Conservation (phyloP, 345 rosid genomes). For the Populus nigra region DNA sequence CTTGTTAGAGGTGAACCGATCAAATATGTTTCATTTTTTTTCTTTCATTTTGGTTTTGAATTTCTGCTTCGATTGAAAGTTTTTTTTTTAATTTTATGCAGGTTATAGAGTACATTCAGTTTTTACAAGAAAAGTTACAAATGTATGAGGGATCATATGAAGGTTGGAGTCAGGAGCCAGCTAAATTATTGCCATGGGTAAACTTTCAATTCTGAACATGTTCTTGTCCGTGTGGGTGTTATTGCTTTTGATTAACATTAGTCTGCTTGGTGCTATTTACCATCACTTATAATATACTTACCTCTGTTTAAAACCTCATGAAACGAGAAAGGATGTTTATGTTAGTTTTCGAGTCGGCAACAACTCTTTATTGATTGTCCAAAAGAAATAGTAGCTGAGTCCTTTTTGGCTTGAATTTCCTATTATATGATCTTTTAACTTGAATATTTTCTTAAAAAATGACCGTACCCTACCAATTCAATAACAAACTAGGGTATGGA, state of each 20-base stretch:
- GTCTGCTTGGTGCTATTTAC: not conserved
- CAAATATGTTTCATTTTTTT: not conserved
- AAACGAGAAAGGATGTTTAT: not conserved
- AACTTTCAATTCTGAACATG: not conserved
- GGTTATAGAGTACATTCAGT: slow-evolving; percentile 39
- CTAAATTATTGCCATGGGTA: slow-evolving; percentile 32
- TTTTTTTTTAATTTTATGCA: slow-evolving; percentile 6
- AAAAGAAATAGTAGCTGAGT: not conserved
- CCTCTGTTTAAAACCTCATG: not conserved
- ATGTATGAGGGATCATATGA: slow-evolving; percentile 24
- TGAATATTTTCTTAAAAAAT: not conserved
- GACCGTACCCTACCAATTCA: not conserved
- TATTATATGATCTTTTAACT: not conserved
- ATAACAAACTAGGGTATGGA: not conserved
- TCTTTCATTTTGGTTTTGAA: not conserved
- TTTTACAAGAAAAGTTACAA: slow-evolving; percentile 28
- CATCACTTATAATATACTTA: not conserved
- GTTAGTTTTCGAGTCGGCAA: not conserved
- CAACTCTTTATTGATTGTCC: not conserved
- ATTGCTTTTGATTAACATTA: not conserved
- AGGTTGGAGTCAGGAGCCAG: slow-evolving; percentile 27
- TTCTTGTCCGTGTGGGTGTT: not conserved
- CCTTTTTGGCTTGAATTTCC: not conserved
- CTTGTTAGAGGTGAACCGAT: slow-evolving; percentile 28
- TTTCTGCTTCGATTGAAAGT: not conserved